phyloP scores from a whole-genome alignment of 257 asterid species.

The Solanum ossicruentum region DNA sequence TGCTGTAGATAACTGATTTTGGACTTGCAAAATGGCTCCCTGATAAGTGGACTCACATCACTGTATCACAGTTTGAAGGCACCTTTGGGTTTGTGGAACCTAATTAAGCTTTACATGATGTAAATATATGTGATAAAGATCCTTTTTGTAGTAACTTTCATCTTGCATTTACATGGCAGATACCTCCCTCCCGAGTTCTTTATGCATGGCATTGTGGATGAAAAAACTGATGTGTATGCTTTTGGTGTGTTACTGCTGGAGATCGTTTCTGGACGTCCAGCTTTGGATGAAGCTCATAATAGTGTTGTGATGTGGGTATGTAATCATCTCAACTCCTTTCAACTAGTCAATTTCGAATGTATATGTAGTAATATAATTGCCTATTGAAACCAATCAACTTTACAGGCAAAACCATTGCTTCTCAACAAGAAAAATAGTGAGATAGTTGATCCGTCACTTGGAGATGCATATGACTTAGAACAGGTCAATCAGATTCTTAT shows the following conservation, averaged over 20 bases:
- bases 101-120: not conserved
- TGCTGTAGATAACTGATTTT: slow-evolving; percentile 77
- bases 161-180: slow-evolving; percentile 26
- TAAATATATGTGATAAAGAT: not conserved
- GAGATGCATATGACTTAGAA: slow-evolving; percentile 45
- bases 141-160: not conserved
- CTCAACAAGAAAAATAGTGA: slow-evolving; percentile 29
- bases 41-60: slow-evolving; percentile 89
- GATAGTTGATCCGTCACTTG: slow-evolving; percentile 61
- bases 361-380: not conserved
- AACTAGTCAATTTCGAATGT: not conserved
- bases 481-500: slow-evolving; percentile 45
- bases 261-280: slow-evolving; percentile 82
- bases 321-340: not conserved
- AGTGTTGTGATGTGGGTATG: slow-evolving; percentile 98
- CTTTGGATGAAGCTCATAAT: slow-evolving; percentile 57
- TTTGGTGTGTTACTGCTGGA: slow-evolving; percentile 78
- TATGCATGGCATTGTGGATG: slow-evolving; percentile 88
- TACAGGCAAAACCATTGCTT: slow-evolving; percentile 81
- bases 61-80: slow-evolving; percentile 82
- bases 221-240: slow-evolving; percentile 91
- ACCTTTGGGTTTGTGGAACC: slow-evolving; percentile 64
- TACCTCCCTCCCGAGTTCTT: slow-evolving; percentile 97
- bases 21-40: slow-evolving; percentile 99
- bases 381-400: not conserved